Evolutionary conservation across 2,329 filamentous ascomycete species (phyloP), one percentile per base, ranked within the genome.

Genomic region (Fusarium subtropicale): DNA sequence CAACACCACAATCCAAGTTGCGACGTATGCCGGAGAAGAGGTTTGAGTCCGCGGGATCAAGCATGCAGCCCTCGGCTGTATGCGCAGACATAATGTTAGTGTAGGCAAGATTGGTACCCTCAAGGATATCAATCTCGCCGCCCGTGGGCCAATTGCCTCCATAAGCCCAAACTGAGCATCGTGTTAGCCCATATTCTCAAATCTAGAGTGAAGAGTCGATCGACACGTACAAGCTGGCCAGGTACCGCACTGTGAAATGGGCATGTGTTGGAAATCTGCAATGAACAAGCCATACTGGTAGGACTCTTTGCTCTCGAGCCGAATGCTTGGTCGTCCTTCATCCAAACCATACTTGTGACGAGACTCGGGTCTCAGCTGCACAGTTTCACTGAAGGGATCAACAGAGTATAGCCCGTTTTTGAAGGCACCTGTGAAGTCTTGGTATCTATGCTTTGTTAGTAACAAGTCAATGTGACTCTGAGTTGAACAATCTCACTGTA

Each of bases 231-330:
- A 92, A 78, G 91, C 89, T 56, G 91, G 91, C 91, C 91, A 93
- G 24, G 88, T 85, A 24, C 91, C 92, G 69, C 92, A 94, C 52
- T 87, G 82, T 3, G 88, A 88, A 3, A 84, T 85, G 5, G 92
- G 91, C 90, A 94, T 93, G 71, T 94, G 91, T 20, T 83, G 82
- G 53, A 93, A 86, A 76, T 94, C 91, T 24, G 91, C 83, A 51
- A 94, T 88, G 71, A 93, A 88, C 12, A 93, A 84, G 1, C 90
- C 91, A 69, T 89, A 84, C 31, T 84, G 87, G 76, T 89, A 94
- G 6, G 82, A 78, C 51, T 86, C 83, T 55, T 87, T 90, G 78
- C 89, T 92, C 44, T 88, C 87, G 15, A 94, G 78, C 18, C 91
- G 86, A 39, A 94, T 86, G 66, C 89, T 92, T 12, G 84, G 82